Percentiles rank a stretch among this genome's conserved stretches.
phyloP scores from a whole-genome alignment of 768 basidiomycete genomes.

The Pleurotus ostreatus region DNA sequence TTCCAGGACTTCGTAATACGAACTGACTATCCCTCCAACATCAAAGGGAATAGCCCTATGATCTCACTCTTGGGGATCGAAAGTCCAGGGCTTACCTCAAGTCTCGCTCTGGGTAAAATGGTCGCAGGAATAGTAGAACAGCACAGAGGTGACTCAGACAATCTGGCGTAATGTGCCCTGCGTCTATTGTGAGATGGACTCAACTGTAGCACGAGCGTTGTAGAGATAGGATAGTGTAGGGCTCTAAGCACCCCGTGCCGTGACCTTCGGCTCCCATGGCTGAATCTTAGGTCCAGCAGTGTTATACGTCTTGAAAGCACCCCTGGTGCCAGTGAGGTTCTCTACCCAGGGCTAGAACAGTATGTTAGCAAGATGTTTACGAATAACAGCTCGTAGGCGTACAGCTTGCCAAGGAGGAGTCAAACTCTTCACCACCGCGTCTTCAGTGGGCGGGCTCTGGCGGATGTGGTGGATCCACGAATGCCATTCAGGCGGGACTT shows the following conservation, averaged over 20 bases:
- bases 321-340: slow-evolving; percentile 90
- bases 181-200: neutral
- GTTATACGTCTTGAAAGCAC: slow-evolving; percentile 86
- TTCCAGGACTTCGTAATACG: slow-evolving; percentile 85
- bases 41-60: slow-evolving; percentile 42
- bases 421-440: slow-evolving; percentile 62
- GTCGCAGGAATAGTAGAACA: slow-evolving; percentile 55
- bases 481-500: slow-evolving; percentile 97
- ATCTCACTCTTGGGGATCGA: slow-evolving; percentile 88
- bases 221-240: neutral
- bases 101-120: slow-evolving; percentile 81
- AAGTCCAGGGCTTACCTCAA: slow-evolving; percentile 86
- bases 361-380: neutral
- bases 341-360: slow-evolving; percentile 69
- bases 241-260: slow-evolving; percentile 34
- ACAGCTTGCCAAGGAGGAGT: slow-evolving; percentile 85
- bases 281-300: slow-evolving; percentile 79
- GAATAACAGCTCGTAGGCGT: slow-evolving; percentile 22
- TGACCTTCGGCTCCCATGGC: slow-evolving; percentile 78
- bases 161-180: neutral
- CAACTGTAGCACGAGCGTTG: neutral
- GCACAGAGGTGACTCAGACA: slow-evolving; percentile 2
- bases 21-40: slow-evolving; percentile 46
- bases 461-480: slow-evolving; percentile 93
- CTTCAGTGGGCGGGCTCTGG: slow-evolving; percentile 72